Conservation (phyloP, 768 basidiomycete genomes). For the Mycena crocata region DNA sequence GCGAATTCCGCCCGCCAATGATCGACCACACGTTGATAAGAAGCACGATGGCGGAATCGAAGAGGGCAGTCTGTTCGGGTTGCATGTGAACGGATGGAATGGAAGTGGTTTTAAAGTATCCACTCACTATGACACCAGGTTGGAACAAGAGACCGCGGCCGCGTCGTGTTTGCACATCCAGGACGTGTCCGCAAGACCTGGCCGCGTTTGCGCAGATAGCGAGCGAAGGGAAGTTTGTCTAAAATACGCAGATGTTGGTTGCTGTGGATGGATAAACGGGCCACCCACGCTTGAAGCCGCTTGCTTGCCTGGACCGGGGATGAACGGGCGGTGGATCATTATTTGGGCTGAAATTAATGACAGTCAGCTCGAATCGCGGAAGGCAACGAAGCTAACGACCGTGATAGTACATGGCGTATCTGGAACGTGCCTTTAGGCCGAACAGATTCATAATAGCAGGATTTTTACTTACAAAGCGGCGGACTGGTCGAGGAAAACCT, state of each 20-base stretch:
- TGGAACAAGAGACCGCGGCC: too few relatives aligned
- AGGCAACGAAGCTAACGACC: constrained; percentile 49
- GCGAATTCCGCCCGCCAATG: too few relatives aligned
- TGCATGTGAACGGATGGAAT: too few relatives aligned
- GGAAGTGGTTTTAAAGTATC: too few relatives aligned
- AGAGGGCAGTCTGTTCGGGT: too few relatives aligned
- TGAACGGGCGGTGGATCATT: constrained; percentile 61
- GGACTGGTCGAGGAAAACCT: too few relatives aligned
- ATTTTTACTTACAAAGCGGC: constrained; percentile 1
- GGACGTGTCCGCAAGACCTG: constrained; percentile 58
- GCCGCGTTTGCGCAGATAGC: constrained; percentile 64
- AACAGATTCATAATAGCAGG: not conserved
- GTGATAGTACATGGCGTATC: constrained; percentile 18
- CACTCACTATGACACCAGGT: too few relatives aligned
- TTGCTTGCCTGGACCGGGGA: constrained; percentile 44
- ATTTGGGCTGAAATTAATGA: too few relatives aligned
- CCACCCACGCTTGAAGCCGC: constrained; percentile 16
- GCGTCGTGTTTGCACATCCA: constrained; percentile 51
- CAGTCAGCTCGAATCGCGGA: constrained; percentile 51
- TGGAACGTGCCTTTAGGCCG: not conserved
- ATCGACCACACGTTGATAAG: too few relatives aligned
- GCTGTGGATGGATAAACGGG: too few relatives aligned
- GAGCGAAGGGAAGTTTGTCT: constrained; percentile 52
- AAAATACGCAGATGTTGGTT: too few relatives aligned
- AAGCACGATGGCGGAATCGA: too few relatives aligned